These are phyloP conservation scores for Limonium bicolor DNA, from an alignment of 148 eudicot genomes.

Conservation along the genomic window DNA sequence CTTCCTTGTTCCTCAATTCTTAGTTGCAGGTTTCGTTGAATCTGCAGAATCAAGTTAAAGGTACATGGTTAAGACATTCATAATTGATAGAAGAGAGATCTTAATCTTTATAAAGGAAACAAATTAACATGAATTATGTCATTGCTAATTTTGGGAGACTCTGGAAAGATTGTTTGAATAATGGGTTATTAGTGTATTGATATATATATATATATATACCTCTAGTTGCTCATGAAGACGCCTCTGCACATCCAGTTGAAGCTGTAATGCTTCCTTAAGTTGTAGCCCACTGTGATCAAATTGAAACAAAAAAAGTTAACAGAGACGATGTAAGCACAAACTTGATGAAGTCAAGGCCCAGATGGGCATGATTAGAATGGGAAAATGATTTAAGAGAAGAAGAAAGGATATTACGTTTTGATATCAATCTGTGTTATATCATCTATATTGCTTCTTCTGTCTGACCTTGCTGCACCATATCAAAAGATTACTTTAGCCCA, in stretches of 20 bases:
- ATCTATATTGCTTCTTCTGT: conserved; percentile 17
- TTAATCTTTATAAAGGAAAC: too few species aligned
- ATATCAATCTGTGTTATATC: conserved; percentile 28
- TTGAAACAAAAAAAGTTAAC: not conserved
- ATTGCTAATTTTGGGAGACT: too few species aligned
- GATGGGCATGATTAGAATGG: too few species aligned
- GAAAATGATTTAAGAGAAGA: not conserved
- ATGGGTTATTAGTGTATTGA: too few species aligned
- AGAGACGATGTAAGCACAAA: not conserved
- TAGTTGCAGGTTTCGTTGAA: conserved; percentile 38
- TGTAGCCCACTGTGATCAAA: conserved; percentile 34
- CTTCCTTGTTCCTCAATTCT: conserved; percentile 78
- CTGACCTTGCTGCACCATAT: conserved; percentile 34
- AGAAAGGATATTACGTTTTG: conserved; percentile 33
- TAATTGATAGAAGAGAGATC: too few species aligned
- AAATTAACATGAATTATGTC: too few species aligned
- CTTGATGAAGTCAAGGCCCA: too few species aligned
- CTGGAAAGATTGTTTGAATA: too few species aligned
- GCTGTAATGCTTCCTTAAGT: conserved; percentile 60
- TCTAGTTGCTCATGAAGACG: conserved; percentile 80
- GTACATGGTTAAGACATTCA: not conserved
- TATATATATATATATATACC: conserved; percentile 22
- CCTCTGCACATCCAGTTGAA: conserved; percentile 79
- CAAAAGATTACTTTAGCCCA: too few species aligned
- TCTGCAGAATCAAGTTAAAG: not conserved